Percentiles rank a stretch among this genome's conserved stretches.
These are phyloP conservation scores for Triangularia setosa DNA, from an alignment of 2,329 filamentous ascomycete genomes.

Conservation along the genomic window DNA sequence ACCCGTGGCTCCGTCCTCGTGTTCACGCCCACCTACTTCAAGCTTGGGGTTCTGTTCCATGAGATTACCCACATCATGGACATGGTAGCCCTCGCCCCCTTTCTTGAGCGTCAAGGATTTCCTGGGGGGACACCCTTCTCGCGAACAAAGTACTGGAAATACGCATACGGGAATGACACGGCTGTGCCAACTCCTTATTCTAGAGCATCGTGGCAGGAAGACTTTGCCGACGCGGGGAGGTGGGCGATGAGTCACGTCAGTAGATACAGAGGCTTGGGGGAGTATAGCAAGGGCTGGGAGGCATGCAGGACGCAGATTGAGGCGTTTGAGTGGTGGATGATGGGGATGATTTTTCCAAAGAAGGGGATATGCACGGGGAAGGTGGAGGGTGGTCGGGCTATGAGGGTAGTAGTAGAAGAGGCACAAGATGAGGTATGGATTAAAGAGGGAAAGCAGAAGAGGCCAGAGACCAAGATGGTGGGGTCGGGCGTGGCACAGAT, in stretches of 20 bases:
- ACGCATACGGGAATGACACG: constrained; percentile 5
- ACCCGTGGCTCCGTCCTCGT: constrained; percentile 13
- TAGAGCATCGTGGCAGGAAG: constrained; percentile 11
- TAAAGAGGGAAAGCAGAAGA: neutral
- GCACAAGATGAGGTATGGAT: neutral
- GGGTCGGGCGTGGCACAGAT: neutral
- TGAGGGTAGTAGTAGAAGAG: neutral
- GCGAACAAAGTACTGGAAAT: constrained; percentile 11
- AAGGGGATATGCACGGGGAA: constrained; percentile 7
- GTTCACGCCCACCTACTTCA: constrained; percentile 13
- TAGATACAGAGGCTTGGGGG: constrained; percentile 2
- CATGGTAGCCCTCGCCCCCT: constrained; percentile 3
- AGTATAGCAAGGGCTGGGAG: constrained; percentile 14
- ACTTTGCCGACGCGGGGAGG: constrained; percentile 21
- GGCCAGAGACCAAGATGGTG: neutral
- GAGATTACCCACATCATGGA: constrained; percentile 22
- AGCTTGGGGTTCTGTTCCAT: constrained; percentile 19
- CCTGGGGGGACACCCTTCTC: constrained; percentile 13
- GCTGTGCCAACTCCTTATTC: constrained; percentile 19
- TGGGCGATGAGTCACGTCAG: constrained; percentile 18
- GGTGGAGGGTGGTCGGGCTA: neutral
- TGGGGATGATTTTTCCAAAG: constrained; percentile 7
- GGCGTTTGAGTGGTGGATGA: constrained; percentile 9
- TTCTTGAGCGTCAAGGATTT: constrained; percentile 5
- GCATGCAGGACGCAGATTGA: constrained; percentile 11